phyloP scores from a whole-genome alignment of 1,284 basidiomycete genomes.

The Cutaneotrichosporon spelunceum region DNA sequence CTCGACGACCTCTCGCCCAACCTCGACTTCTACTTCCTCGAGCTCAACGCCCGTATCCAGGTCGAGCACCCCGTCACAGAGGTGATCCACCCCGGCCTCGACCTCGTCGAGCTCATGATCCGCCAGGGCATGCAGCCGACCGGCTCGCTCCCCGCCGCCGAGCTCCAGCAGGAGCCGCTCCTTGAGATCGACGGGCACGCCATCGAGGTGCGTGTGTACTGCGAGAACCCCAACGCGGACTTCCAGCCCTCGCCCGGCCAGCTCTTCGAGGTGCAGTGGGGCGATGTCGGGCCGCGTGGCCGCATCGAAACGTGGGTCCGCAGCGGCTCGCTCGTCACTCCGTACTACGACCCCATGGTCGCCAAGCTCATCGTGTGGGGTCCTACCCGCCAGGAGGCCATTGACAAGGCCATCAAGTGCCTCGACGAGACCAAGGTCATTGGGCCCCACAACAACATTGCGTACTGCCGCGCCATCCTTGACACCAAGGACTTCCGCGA shows the following conservation, averaged over 20 bases:
- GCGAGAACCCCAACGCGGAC: constrained; percentile 61
- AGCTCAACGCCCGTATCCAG: constrained; percentile 71
- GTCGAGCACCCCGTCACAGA: constrained; percentile 72
- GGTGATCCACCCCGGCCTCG: constrained; percentile 58
- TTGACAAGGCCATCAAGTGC: constrained; percentile 31
- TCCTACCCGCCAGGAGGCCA: constrained; percentile 25
- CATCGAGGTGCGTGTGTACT: constrained; percentile 65
- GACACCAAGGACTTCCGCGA: constrained; percentile 52
- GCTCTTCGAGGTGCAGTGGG: constrained; percentile 59
- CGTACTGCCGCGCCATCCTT: constrained; percentile 57
- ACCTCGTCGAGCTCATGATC: constrained; percentile 64
- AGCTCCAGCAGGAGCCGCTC: constrained; percentile 30
- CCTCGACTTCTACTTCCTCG: constrained; percentile 65
- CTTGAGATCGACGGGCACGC: constrained; percentile 48
- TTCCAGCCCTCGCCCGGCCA: constrained; percentile 64
- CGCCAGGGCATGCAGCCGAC: constrained; percentile 40
- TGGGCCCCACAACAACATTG: constrained; percentile 60
- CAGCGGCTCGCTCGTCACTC: constrained; percentile 56
- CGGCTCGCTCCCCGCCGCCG: constrained; percentile 50
- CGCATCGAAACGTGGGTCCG: constrained; percentile 46
- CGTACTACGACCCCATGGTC: constrained; percentile 61
- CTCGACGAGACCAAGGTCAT: constrained; percentile 52
- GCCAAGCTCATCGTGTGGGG: constrained; percentile 42
- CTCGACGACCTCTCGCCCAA: constrained; percentile 55
- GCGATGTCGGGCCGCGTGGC: constrained; percentile 36